phyloP scores from a whole-genome alignment of 108 stramenopile genomes.

The Fragilaria crotonensis region DNA sequence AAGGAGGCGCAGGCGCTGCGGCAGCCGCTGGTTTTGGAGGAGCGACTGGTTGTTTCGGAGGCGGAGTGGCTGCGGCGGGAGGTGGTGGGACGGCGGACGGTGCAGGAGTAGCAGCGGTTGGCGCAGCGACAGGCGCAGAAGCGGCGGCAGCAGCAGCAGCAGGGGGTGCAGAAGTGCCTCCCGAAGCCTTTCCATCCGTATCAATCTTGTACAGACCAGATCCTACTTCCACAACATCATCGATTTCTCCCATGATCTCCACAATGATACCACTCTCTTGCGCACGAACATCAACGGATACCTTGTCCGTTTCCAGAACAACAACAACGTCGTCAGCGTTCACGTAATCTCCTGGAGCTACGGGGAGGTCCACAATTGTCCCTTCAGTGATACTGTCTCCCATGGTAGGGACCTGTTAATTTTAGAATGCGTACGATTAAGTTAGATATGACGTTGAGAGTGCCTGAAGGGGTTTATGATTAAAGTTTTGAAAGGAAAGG shows the following conservation, averaged over 20 bases:
- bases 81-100: slow-evolving; percentile 31
- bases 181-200: slow-evolving; percentile 71
- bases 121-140: slow-evolving; percentile 34
- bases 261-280: slow-evolving; percentile 76
- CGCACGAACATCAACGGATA: slow-evolving; percentile 86
- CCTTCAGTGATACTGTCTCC: slow-evolving; percentile 98
- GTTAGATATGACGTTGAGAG: no score
- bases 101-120: slow-evolving; percentile 22
- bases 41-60: slow-evolving; percentile 21
- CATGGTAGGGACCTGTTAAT: slow-evolving; percentile 72
- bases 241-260: slow-evolving; percentile 88
- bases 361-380: slow-evolving; percentile 91
- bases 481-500: background rate
- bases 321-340: slow-evolving; percentile 77
- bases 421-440: no score
- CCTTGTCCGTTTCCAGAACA: slow-evolving; percentile 98
- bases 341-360: slow-evolving; percentile 78
- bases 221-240: slow-evolving; percentile 96
- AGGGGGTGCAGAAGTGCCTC: slow-evolving; percentile 26
- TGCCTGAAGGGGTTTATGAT: background rate
- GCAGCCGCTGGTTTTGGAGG: slow-evolving; percentile 40
- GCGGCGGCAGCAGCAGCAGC: slow-evolving; percentile 32
- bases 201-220: slow-evolving; percentile 82
- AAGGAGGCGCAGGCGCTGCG: slow-evolving; percentile 18
- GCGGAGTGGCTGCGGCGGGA: slow-evolving; percentile 33